phyloP scores from a whole-genome alignment of 371 early-diverging fungal genomes.

The Mortierella sp. region DNA sequence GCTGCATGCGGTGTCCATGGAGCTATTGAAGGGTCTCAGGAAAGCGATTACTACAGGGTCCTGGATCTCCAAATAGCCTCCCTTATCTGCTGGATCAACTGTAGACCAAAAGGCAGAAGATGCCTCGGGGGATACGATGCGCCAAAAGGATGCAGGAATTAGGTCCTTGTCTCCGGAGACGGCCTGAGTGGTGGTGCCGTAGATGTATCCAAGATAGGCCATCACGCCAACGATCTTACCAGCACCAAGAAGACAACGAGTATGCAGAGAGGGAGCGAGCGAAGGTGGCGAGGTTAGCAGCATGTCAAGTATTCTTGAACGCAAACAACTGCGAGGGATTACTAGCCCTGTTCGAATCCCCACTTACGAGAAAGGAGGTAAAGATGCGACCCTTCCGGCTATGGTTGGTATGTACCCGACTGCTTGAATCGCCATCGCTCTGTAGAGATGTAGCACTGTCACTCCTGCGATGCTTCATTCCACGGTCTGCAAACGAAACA shows the following conservation, averaged over 20 bases:
- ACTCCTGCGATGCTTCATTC: constrained; percentile 18
- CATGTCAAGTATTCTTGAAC: too few relatives aligned
- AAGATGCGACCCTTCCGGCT: constrained; percentile 41
- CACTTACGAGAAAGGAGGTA: constrained; percentile 48
- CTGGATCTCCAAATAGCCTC: constrained; percentile 38
- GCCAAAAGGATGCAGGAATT: constrained; percentile 32
- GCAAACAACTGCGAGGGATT: too few relatives aligned
- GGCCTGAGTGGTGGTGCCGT: constrained; percentile 43
- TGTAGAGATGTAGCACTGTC: constrained; percentile 21
- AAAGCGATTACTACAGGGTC: constrained; percentile 22
- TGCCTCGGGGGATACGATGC: constrained; percentile 19
- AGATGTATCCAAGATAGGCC: constrained; percentile 51
- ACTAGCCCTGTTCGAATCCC: background rate
- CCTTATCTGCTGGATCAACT: constrained; percentile 24
- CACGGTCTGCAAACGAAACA: constrained; percentile 2
- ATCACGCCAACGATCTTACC: constrained; percentile 54
- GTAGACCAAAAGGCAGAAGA: constrained; percentile 33
- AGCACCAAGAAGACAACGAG: too few relatives aligned
- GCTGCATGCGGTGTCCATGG: background rate
- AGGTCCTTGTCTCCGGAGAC: constrained; percentile 3
- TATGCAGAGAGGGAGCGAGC: too few relatives aligned
- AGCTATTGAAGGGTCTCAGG: background rate
- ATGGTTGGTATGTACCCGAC: too few relatives aligned
- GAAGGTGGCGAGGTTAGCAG: too few relatives aligned
- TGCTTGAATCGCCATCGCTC: constrained; percentile 43